A percentile compares a stretch with the other conserved stretches of the same genome.
phyloP scores from a whole-genome alignment of 148 eudicot genomes.

The Chenopodium formosanum region DNA sequence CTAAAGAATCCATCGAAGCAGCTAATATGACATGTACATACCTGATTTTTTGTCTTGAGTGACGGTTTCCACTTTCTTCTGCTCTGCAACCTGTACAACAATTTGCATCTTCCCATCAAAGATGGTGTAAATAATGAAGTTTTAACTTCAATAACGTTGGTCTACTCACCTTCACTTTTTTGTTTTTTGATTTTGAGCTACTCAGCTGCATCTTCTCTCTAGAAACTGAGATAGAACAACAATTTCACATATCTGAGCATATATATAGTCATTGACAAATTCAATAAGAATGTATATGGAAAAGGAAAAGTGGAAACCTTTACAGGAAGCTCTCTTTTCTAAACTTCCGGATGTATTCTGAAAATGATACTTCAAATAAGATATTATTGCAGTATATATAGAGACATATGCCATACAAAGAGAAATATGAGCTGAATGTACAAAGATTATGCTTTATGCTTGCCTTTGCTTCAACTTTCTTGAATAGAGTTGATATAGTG shows the following conservation, averaged over 20 bases:
- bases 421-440: background rate
- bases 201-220: slow-evolving; percentile 24
- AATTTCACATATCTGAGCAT: slow-evolving; percentile 20
- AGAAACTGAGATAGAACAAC: slow-evolving; percentile 34
- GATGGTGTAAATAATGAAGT: background rate
- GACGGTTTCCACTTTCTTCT: slow-evolving; percentile 13
- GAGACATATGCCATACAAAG: background rate
- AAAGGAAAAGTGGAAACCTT: slow-evolving; percentile 33
- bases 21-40: background rate
- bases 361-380: slow-evolving; percentile 16
- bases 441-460: slow-evolving; percentile 15
- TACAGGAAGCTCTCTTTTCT: slow-evolving; percentile 20
- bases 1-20: background rate
- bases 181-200: slow-evolving; percentile 27
- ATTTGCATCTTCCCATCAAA: slow-evolving; percentile 16
- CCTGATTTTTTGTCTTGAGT: slow-evolving; percentile 20
- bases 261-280: background rate
- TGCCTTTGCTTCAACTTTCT: slow-evolving; percentile 72
- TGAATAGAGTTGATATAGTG: slow-evolving; percentile 72
- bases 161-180: slow-evolving; percentile 26
- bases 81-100: slow-evolving; percentile 36
- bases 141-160: background rate
- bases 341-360: slow-evolving; percentile 35
- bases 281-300: background rate
- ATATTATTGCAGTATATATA: background rate